A percentile compares a stretch with the other conserved stretches of the same genome.
phyloP scores from a whole-genome alignment of 495 filamentous ascomycete species.

The Penicillium psychrofluorescens region DNA sequence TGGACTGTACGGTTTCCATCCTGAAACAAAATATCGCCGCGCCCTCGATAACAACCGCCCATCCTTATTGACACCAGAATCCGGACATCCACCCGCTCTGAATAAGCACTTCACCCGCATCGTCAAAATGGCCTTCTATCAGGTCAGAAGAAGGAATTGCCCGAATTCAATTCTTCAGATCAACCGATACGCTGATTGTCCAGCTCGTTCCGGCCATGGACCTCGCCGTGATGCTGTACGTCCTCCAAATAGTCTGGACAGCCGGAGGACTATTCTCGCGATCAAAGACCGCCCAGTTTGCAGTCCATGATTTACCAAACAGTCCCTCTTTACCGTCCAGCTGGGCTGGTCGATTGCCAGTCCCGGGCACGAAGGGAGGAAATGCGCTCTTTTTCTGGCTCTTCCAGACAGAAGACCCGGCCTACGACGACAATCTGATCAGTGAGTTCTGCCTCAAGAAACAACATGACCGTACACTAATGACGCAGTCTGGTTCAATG shows the following conservation, averaged over 20 bases:
- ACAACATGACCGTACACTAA: background rate
- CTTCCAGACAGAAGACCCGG: constrained; percentile 24
- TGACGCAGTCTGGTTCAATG: constrained; percentile 55
- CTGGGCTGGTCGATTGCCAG: constrained; percentile 34
- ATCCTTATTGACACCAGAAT: constrained; percentile 16
- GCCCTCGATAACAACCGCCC: background rate
- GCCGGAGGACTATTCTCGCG: constrained; percentile 3
- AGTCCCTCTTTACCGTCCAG: constrained; percentile 23
- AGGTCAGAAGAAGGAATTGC: too few species aligned
- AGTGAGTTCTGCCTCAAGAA: constrained; percentile 11
- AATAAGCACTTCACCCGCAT: constrained; percentile 5
- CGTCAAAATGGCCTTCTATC: background rate
- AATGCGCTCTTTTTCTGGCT: constrained; percentile 39
- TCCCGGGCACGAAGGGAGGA: constrained; percentile 21
- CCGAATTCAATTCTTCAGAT: background rate
- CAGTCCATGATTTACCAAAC: constrained; percentile 23
- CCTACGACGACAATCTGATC: constrained; percentile 30
- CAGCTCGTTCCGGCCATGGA: constrained; percentile 8
- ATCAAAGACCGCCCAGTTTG: constrained; percentile 14
- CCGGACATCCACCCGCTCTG: constrained; percentile 3
- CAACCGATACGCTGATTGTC: background rate
- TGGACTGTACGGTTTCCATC: too few species aligned
- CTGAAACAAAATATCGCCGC: background rate
- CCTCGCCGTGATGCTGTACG: constrained; percentile 10
- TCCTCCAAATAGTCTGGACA: constrained; percentile 15